These are phyloP conservation scores for Nakazawaea laoshanensis DNA, from an alignment of 805 yeast species.

Conservation along the genomic window DNA sequence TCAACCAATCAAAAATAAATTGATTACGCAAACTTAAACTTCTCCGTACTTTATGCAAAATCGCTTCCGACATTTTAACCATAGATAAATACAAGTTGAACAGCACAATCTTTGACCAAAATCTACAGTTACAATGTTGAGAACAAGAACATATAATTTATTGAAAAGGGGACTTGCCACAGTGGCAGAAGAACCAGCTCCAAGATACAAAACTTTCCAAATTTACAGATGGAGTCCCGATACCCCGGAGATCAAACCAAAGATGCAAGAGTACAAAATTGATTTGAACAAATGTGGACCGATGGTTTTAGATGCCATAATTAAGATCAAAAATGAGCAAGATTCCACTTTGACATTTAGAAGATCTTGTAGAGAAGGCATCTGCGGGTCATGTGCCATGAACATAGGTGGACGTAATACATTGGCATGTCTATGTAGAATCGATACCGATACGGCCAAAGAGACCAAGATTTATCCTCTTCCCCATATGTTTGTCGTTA, in stretches of 20 bases:
- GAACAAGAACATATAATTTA: neutral
- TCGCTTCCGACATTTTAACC: neutral
- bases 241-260: slow-evolving; percentile 86
- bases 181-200: slow-evolving; percentile 34
- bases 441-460: slow-evolving; percentile 70
- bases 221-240: slow-evolving; percentile 99
- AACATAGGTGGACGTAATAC: slow-evolving; percentile 97
- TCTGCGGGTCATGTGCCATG: slow-evolving; percentile 99
- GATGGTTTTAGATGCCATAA: slow-evolving; percentile 91
- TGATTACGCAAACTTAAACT: slow-evolving; percentile 4
- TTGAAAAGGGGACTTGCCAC: slow-evolving; percentile 31
- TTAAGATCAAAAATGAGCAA: slow-evolving; percentile 94
- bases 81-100: no score
- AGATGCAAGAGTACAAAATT: slow-evolving; percentile 71
- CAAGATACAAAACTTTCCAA: slow-evolving; percentile 73
- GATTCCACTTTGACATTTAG: slow-evolving; percentile 93
- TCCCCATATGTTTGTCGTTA: slow-evolving; percentile 96
- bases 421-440: slow-evolving; percentile 91
- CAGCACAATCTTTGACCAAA: no score
- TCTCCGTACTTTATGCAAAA: neutral
- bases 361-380: slow-evolving; percentile 98
- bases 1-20: slow-evolving; percentile 8
- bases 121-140: no score
- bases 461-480: slow-evolving; percentile 88
- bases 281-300: slow-evolving; percentile 94